These are phyloP conservation scores for Aegilops speltoides DNA, from an alignment of 176 grass and related monocot species.

Conservation along the genomic window DNA sequence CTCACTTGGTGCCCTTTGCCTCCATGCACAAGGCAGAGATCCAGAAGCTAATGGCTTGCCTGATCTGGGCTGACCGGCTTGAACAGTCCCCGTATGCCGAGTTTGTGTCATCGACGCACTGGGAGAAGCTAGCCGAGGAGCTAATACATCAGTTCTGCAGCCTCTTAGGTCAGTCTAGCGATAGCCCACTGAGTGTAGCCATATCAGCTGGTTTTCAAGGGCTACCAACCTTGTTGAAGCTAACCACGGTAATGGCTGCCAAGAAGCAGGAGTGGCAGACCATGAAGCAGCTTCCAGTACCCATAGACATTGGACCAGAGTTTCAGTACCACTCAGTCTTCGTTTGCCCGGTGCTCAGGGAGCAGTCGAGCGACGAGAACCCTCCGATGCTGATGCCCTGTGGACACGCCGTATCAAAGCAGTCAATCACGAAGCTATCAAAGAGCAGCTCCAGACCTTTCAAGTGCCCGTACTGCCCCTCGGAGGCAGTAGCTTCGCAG, in stretches of 20 bases:
- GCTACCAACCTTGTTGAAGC: slow-evolving; percentile 78
- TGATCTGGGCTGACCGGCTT: slow-evolving; percentile 65
- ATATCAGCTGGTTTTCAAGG: slow-evolving; percentile 79
- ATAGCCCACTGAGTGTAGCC: slow-evolving; percentile 54
- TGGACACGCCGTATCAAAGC: slow-evolving; percentile 78
- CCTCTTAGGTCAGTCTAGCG: slow-evolving; percentile 61
- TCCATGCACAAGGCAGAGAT: slow-evolving; percentile 46
- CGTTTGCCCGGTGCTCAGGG: slow-evolving; percentile 82
- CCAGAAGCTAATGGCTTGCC: slow-evolving; percentile 68
- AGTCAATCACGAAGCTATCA: slow-evolving; percentile 75
- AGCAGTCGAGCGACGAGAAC: slow-evolving; percentile 83
- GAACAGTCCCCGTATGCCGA: slow-evolving; percentile 87
- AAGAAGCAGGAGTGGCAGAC: slow-evolving; percentile 88
- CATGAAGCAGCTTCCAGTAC: slow-evolving; percentile 90
- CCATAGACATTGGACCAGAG: slow-evolving; percentile 70
- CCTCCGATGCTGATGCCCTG: slow-evolving; percentile 97
- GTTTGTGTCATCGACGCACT: slow-evolving; percentile 49
- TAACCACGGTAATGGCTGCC: slow-evolving; percentile 60
- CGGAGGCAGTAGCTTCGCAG: slow-evolving; percentile 51
- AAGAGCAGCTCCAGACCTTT: slow-evolving; percentile 85
- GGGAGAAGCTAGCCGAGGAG: slow-evolving; percentile 69
- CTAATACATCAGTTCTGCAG: slow-evolving; percentile 79
- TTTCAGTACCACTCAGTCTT: slow-evolving; percentile 89
- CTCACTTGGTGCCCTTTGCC: slow-evolving; percentile 56
- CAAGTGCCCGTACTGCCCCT: slow-evolving; percentile 90